Evolutionary conservation across 2,329 filamentous ascomycete species (phyloP).

Genomic region (Penicillium sclerotiorum): DNA sequence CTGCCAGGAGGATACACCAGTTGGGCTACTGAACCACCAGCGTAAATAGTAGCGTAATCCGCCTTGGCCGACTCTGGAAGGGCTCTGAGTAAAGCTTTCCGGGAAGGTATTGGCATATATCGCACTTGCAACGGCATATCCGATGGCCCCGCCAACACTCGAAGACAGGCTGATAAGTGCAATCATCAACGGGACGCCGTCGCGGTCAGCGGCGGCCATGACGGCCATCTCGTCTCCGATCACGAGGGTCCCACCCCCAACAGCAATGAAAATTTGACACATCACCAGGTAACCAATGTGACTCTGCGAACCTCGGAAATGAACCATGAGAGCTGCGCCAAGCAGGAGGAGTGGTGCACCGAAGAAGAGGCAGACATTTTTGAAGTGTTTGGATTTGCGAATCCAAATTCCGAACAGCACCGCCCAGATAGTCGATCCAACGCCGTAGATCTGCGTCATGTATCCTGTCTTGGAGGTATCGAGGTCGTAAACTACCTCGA

Average conservation of each 20-base stretch:
- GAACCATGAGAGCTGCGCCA: slow-evolving; percentile 58
- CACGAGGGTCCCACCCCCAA: slow-evolving; percentile 56
- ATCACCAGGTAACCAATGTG: slow-evolving; percentile 55
- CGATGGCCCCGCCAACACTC: slow-evolving; percentile 39
- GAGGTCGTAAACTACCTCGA: slow-evolving; percentile 56
- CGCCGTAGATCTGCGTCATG: slow-evolving; percentile 55
- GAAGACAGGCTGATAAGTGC: slow-evolving; percentile 35
- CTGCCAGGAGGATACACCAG: slow-evolving; percentile 32
- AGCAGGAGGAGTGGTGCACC: slow-evolving; percentile 55
- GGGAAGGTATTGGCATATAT: slow-evolving; percentile 24
- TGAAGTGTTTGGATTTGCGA: slow-evolving; percentile 55
- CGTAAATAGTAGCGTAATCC: slow-evolving; percentile 23
- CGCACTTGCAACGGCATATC: slow-evolving; percentile 27
- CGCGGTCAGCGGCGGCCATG: slow-evolving; percentile 57
- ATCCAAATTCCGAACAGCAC: slow-evolving; percentile 51
- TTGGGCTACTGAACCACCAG: slow-evolving; percentile 28
- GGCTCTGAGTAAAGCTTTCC: slow-evolving; percentile 9
- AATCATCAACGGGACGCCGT: slow-evolving; percentile 52
- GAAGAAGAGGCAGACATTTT: slow-evolving; percentile 54
- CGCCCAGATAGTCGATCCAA: slow-evolving; percentile 55
- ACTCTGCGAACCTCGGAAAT: slow-evolving; percentile 54
- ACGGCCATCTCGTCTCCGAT: slow-evolving; percentile 60
- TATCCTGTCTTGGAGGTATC: slow-evolving; percentile 48
- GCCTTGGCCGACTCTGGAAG: slow-evolving; percentile 24
- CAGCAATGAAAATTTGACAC: slow-evolving; percentile 58